Evolutionary conservation across 352 stramenopile species (phyloP).

Genomic region (Pythium dissotocum): DNA sequence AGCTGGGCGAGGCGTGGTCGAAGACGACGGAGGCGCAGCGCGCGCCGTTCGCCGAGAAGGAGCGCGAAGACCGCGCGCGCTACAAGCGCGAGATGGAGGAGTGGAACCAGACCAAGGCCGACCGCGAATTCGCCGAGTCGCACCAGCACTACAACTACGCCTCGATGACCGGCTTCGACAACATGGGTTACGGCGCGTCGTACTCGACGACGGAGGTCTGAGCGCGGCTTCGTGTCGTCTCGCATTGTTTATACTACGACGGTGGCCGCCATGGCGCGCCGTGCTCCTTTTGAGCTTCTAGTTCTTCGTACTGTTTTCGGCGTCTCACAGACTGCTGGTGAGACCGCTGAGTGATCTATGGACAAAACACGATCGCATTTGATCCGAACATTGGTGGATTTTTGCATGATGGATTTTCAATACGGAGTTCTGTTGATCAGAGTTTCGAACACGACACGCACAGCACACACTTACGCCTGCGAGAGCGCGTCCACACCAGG

Average conservation of each 20-base stretch:
- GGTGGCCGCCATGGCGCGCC: neutral
- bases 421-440: conserved; percentile 7
- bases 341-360: neutral
- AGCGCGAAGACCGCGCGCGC: conserved; percentile 87
- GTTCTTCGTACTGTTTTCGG: neutral
- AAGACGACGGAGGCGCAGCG: conserved; percentile 92
- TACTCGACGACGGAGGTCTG: conserved; percentile 53
- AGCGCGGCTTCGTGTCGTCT: neutral
- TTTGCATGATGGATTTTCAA: conserved; percentile 3
- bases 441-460: conserved; percentile 10
- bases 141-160: conserved; percentile 83
- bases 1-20: conserved; percentile 92
- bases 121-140: conserved; percentile 82
- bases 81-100: conserved; percentile 95
- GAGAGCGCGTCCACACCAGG: conserved; percentile 97
- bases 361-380: conserved; percentile 8
- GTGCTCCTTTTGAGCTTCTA: neutral
- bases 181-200: conserved; percentile 70
- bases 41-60: conserved; percentile 90
- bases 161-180: conserved; percentile 81
- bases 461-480: conserved; percentile 45
- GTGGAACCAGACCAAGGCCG: conserved; percentile 85
- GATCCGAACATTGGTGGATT: neutral
- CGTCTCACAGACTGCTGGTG: conserved; percentile 3
- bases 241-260: neutral